Evolutionary conservation across 176 grass and related monocot genomes (phyloP).

Genomic region (Oryza rufipogon): DNA sequence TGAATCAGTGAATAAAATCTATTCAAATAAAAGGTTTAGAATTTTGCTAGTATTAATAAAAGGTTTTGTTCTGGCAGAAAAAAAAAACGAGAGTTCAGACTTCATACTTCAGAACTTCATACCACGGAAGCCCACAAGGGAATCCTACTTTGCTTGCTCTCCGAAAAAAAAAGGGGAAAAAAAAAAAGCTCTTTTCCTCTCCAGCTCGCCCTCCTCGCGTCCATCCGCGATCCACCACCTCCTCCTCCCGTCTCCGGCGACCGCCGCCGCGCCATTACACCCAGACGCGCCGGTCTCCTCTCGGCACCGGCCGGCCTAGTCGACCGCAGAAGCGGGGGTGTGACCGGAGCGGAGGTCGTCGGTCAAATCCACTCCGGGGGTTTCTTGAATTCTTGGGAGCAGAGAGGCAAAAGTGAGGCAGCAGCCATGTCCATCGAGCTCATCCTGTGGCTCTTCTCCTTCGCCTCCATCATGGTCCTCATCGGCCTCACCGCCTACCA

Average conservation of each 20-base stretch:
- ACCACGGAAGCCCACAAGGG: not conserved
- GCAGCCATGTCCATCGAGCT: constrained; percentile 73
- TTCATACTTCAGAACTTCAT: too few species aligned
- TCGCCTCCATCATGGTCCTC: constrained; percentile 67
- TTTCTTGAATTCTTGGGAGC: not conserved
- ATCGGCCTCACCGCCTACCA: constrained; percentile 79
- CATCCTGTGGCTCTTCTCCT: constrained; percentile 80
- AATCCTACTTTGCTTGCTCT: not conserved
- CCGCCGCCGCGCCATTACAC: constrained; percentile 28
- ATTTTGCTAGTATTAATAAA: too few species aligned
- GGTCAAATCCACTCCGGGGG: not conserved
- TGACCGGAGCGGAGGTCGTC: not conserved
- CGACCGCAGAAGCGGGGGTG: not conserved
- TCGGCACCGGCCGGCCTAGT: not conserved
- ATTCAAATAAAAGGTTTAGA: too few species aligned
- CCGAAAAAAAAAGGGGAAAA: not conserved
- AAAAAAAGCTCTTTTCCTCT: not conserved
- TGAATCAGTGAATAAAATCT: too few species aligned
- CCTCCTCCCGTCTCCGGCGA: not conserved
- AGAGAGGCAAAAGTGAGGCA: too few species aligned
- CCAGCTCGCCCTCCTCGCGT: too few species aligned
- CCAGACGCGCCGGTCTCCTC: not conserved
- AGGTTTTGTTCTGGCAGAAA: too few species aligned
- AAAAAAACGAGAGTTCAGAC: too few species aligned
- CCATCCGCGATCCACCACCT: not conserved